Conservation (phyloP, 2,329 filamentous ascomycete species). For the Davidsoniella virescens region DNA sequence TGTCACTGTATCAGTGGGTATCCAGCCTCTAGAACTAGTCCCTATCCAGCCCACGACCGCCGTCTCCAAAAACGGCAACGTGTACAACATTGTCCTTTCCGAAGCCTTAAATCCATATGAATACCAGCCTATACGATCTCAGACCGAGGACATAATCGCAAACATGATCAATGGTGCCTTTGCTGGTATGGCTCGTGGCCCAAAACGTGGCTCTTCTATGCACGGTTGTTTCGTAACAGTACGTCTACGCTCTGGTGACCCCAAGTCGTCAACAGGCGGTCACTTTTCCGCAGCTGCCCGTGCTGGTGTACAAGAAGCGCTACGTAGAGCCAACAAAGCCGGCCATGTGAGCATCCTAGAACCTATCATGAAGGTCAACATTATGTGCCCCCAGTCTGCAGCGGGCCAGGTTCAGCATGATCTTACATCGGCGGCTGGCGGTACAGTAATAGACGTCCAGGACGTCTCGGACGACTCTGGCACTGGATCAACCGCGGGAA, state of each 20-base stretch:
- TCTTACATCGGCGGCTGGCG: slow-evolving; percentile 54
- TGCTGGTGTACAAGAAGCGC: slow-evolving; percentile 49
- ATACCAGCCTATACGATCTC: slow-evolving; percentile 2
- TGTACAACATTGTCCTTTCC: slow-evolving; percentile 29
- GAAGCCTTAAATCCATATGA: neutral
- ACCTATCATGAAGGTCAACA: slow-evolving; percentile 80
- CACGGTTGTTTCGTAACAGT: slow-evolving; percentile 59
- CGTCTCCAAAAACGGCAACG: slow-evolving; percentile 53
- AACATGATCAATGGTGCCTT: slow-evolving; percentile 64
- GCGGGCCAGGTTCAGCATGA: slow-evolving; percentile 75
- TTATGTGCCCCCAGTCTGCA: slow-evolving; percentile 67
- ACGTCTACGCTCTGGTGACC: slow-evolving; percentile 38
- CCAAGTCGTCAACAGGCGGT: slow-evolving; percentile 47
- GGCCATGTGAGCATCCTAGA: slow-evolving; percentile 58
- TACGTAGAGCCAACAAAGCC: slow-evolving; percentile 42
- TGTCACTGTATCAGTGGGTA: slow-evolving; percentile 53
- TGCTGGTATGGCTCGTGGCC: slow-evolving; percentile 72
- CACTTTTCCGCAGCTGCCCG: slow-evolving; percentile 48
- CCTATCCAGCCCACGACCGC: slow-evolving; percentile 24
- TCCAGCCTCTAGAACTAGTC: slow-evolving; percentile 41
- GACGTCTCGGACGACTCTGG: slow-evolving; percentile 22
- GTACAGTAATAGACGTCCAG: slow-evolving; percentile 59
- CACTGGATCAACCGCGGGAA: slow-evolving; percentile 15
- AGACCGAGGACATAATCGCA: slow-evolving; percentile 31
- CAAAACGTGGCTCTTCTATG: slow-evolving; percentile 62